Percentiles rank a stretch among this genome's conserved stretches.
Conservation (phyloP, 164 flowering plant genomes). For the Magnolia sinica region DNA sequence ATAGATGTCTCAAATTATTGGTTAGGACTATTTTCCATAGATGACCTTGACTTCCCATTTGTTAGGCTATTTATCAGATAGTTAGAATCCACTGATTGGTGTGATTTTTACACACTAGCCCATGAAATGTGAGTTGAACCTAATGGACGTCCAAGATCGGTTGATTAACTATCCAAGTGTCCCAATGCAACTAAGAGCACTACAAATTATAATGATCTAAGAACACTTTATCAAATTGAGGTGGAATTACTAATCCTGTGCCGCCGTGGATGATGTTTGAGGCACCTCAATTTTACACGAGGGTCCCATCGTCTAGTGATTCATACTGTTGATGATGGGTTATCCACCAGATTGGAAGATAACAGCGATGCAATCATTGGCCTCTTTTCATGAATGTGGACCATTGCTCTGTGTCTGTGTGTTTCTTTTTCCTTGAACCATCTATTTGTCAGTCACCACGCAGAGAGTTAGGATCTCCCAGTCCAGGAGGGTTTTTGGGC, state of each 20-base stretch:
- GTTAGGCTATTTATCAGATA: too few species aligned
- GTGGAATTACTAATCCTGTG: not conserved
- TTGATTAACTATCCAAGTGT: not conserved
- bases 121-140: not conserved
- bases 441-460: not conserved
- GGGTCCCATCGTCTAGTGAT: too few species aligned
- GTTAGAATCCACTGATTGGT: not conserved
- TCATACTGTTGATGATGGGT: not conserved
- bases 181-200: not conserved
- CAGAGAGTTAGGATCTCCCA: not conserved
- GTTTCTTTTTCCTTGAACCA: not conserved
- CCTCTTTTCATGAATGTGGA: not conserved
- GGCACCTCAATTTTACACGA: not conserved
- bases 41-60: too few species aligned
- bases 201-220: not conserved
- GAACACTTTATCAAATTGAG: not conserved
- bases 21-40: too few species aligned
- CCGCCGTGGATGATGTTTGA: not conserved
- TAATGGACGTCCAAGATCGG: not conserved
- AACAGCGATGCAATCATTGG: not conserved
- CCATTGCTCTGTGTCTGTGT: not conserved
- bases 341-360: not conserved
- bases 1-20: too few species aligned
- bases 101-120: not conserved
- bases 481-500: not conserved